These are phyloP conservation scores for Persicaria tinctoria DNA, from an alignment of 148 eudicot species.

Conservation along the genomic window DNA sequence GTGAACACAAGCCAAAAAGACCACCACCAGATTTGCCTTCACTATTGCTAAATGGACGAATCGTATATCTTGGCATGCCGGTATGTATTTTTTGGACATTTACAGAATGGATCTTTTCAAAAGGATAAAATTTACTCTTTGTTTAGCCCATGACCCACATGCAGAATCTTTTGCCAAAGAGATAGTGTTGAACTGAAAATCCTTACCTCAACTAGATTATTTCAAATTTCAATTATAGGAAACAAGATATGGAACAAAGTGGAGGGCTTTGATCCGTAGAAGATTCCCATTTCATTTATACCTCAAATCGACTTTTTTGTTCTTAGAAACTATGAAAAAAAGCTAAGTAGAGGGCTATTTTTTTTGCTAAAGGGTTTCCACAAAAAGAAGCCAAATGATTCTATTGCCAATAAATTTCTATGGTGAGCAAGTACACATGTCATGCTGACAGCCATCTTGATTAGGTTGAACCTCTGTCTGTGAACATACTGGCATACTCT, in stretches of 20 bases:
- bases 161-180: not conserved
- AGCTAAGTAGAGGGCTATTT: not conserved
- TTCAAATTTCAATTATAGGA: not conserved
- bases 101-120: not conserved
- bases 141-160: not conserved
- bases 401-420: too few species aligned
- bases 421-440: not conserved
- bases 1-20: conserved; percentile 57
- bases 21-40: conserved; percentile 93
- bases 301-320: not conserved
- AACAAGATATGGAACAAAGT: not conserved
- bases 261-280: not conserved
- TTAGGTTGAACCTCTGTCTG: not conserved
- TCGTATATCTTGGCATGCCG: conserved; percentile 80
- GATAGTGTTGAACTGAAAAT: not conserved
- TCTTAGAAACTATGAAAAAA: not conserved
- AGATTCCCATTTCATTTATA: not conserved
- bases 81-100: conserved; percentile 33
- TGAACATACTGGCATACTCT: not conserved
- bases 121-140: not conserved
- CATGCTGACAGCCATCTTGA: not conserved
- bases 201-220: not conserved
- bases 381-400: too few species aligned
- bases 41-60: conserved; percentile 55
- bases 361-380: too few species aligned